Conservation (phyloP, 257 asterid genomes). For the Hygrophila difformis region DNA sequence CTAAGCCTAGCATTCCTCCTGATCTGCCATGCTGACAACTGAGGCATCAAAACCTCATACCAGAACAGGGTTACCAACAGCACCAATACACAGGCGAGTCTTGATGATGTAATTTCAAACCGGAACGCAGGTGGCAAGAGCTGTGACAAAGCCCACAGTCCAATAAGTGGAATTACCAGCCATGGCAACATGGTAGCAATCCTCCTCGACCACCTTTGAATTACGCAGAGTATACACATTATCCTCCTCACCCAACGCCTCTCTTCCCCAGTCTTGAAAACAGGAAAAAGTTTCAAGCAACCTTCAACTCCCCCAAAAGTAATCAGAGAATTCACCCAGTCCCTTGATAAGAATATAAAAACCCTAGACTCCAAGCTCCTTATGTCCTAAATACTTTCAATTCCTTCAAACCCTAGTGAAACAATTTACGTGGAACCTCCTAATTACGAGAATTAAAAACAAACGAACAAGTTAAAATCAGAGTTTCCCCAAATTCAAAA, state of each 20-base stretch:
- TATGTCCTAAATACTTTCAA: slow-evolving; percentile 21
- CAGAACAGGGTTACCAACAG: slow-evolving; percentile 74
- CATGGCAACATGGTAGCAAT: slow-evolving; percentile 99
- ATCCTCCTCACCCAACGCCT: slow-evolving; percentile 57
- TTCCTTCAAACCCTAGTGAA: slow-evolving; percentile 51
- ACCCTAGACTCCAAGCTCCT: slow-evolving; percentile 30
- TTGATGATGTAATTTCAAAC: slow-evolving; percentile 85
- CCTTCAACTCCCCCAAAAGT: slow-evolving; percentile 18
- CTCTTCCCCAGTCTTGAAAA: slow-evolving; percentile 34
- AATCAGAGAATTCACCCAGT: slow-evolving; percentile 14
- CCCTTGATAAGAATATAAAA: slow-evolving; percentile 21
- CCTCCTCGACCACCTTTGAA: slow-evolving; percentile 95
- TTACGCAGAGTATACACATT: slow-evolving; percentile 98
- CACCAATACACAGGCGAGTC: slow-evolving; percentile 87
- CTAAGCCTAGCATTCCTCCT: slow-evolving; percentile 73
- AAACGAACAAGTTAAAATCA: slow-evolving; percentile 12
- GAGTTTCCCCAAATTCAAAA: slow-evolving; percentile 11
- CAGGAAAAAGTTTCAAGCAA: slow-evolving; percentile 19
- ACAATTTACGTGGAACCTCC: slow-evolving; percentile 43
- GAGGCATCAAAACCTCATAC: slow-evolving; percentile 95
- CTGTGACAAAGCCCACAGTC: slow-evolving; percentile 93
- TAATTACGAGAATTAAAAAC: slow-evolving; percentile 16
- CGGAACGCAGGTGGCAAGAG: slow-evolving; percentile 92
- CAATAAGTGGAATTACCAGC: slow-evolving; percentile 95
- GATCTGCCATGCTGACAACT: slow-evolving; percentile 68